Conservation (phyloP, 805 yeast species). For the Starmera caribaea region DNA sequence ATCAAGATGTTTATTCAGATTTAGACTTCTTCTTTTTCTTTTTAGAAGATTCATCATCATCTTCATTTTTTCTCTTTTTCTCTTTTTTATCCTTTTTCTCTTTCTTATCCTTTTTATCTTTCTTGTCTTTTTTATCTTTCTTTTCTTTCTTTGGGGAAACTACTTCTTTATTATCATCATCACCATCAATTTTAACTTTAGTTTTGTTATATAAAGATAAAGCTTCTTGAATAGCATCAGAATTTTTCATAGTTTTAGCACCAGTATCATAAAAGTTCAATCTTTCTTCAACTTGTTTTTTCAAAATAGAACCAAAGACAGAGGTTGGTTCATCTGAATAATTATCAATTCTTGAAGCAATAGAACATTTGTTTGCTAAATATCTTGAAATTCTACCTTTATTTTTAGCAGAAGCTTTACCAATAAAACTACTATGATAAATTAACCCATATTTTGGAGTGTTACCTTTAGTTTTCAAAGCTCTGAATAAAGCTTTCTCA, state of each 20-base stretch:
- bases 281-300: constrained; percentile 97
- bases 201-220: constrained; percentile 49
- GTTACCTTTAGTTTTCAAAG: constrained; percentile 95
- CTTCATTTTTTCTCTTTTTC: constrained; percentile 34
- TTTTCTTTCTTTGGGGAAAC: constrained; percentile 14
- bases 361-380: constrained; percentile 97
- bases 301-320: constrained; percentile 82
- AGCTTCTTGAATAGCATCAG: constrained; percentile 91
- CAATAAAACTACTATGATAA: constrained; percentile 94
- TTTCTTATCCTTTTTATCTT: constrained; percentile 37
- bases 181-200: constrained; percentile 33
- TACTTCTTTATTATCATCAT: constrained; percentile 26
- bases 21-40: constrained; percentile 24
- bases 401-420: constrained; percentile 94
- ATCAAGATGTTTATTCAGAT: background rate
- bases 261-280: constrained; percentile 94
- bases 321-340: constrained; percentile 91
- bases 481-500: constrained; percentile 97
- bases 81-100: constrained; percentile 44
- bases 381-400: constrained; percentile 99
- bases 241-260: constrained; percentile 90
- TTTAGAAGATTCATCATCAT: constrained; percentile 23
- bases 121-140: constrained; percentile 26
- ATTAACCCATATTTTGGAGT: constrained; percentile 97
- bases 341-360: constrained; percentile 97